These are phyloP conservation scores for Basidiobolus meristosporus DNA, from an alignment of 371 early-diverging fungal genomes.

Conservation along the genomic window DNA sequence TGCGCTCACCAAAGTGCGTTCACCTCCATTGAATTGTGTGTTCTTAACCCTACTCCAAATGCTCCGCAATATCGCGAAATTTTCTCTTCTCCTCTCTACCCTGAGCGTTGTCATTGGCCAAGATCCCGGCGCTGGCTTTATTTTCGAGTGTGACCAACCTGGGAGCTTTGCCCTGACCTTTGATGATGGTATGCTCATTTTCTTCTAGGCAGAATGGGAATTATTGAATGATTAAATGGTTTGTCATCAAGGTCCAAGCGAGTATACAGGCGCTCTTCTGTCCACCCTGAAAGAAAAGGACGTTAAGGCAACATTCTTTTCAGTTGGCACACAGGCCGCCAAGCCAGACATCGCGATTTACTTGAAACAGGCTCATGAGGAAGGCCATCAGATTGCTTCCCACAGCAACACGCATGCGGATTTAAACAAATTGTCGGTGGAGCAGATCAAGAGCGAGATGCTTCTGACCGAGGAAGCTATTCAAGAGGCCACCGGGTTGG, in stretches of 20 bases:
- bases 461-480: slow-evolving; percentile 11
- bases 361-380: background rate
- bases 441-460: slow-evolving; percentile 6
- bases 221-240: background rate
- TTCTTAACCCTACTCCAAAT: too few relatives aligned
- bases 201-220: slow-evolving; percentile 10
- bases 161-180: slow-evolving; percentile 14
- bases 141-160: slow-evolving; percentile 1
- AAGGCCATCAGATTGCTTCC: slow-evolving; percentile 22
- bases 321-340: slow-evolving; percentile 18
- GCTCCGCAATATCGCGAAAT: too few relatives aligned
- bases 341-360: background rate
- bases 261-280: slow-evolving; percentile 8
- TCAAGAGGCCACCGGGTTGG: slow-evolving; percentile 12
- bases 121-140: too few relatives aligned
- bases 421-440: slow-evolving; percentile 14
- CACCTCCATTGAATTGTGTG: too few relatives aligned
- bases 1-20: too few relatives aligned
- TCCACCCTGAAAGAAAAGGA: slow-evolving; percentile 15
- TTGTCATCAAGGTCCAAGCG: slow-evolving; percentile 3
- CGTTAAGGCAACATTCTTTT: slow-evolving; percentile 45
- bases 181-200: slow-evolving; percentile 16
- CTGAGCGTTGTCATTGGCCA: too few relatives aligned
- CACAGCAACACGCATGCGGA: slow-evolving; percentile 26
- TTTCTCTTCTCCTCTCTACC: too few relatives aligned